Base-by-base conservation (phyloP, 139 green algal genomes). In the Trebouxia sp. region DNA sequence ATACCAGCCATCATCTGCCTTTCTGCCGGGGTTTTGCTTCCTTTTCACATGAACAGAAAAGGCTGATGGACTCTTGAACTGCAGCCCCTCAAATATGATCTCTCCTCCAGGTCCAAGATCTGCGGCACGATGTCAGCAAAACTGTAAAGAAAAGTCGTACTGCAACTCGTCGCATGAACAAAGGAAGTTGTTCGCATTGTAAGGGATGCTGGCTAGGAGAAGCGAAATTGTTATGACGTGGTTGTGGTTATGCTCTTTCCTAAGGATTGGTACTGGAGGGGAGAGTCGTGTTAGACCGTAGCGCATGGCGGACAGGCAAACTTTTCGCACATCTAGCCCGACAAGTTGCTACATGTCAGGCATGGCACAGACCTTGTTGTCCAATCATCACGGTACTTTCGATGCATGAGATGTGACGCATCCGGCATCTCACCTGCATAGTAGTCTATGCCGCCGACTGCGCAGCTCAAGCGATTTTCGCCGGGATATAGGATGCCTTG, bases 1-100 rank as follows among this genome's bases (percentile, higher is more conserved):
- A 26, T 72, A 72, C 83, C 78, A 83, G 32, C 83, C 83, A 74
- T 87, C 83, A 41, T 87, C 83, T 9, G 83, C 83, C 37, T 84
- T 81, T 37, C 62, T 58, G 30, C 74, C 72, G n/a, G 81, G 76
- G n/a, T 80, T 81, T 10, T 81, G 58, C 72, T 84, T 83, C 26
- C 83, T 78, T 65, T 87, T 87, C 24, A 87, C 74, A 28, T 75
- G 80, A 17, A 87, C 56, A n/a, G 43, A 76, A 75, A 83, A 87
- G 20, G 83, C 65, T 9, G 72, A 82, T 3, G 83, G 83, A 42
- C 58, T 82, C n/a, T 66, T 74, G 58, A 82, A 87, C 6, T 69
- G 15, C 22, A 58, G 43, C 35, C 72, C 72, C 26, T 87, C 78
- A 35, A 84, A 87, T 1, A 84, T 42, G 48, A 87, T 87, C 24